These are phyloP conservation scores for Pythium pectinolyticum DNA, from an alignment of 352 stramenopile genomes.

Conservation along the genomic window DNA sequence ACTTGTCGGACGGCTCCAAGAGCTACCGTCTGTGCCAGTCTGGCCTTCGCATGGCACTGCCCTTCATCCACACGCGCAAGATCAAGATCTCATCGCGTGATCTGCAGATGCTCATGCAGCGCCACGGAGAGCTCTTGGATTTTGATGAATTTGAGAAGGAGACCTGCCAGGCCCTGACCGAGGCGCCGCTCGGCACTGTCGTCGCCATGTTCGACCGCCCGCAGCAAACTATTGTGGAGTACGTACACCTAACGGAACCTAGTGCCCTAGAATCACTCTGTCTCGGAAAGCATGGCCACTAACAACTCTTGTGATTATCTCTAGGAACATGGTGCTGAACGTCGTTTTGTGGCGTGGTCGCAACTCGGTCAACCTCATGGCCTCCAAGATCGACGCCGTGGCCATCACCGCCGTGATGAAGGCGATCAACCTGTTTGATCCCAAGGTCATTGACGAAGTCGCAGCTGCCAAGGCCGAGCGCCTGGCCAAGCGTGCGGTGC, in stretches of 20 bases:
- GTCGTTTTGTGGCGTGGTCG: conserved; percentile 83
- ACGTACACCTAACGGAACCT: conserved; percentile 28
- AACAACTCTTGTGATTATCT: not conserved
- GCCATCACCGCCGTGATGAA: conserved; percentile 84
- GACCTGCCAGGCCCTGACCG: conserved; percentile 50
- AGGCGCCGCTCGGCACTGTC: conserved; percentile 72
- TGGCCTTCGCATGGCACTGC: conserved; percentile 81
- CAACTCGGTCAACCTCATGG: conserved; percentile 88
- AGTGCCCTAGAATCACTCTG: no score
- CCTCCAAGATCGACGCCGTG: conserved; percentile 74
- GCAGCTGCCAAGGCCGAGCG: conserved; percentile 48
- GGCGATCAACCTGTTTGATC: conserved; percentile 76
- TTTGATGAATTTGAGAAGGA: conserved; percentile 78
- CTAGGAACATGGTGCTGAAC: conserved; percentile 80
- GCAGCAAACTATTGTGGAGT: conserved; percentile 64
- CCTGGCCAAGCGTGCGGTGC: conserved; percentile 39
- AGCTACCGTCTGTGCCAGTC: conserved; percentile 90
- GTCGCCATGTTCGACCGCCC: conserved; percentile 70
- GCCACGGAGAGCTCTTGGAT: conserved; percentile 77
- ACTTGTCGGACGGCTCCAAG: conserved; percentile 59
- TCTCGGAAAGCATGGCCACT: not conserved
- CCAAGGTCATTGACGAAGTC: conserved; percentile 41
- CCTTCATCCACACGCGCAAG: conserved; percentile 76
- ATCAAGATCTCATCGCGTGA: conserved; percentile 59
- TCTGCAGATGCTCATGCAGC: conserved; percentile 86